Percentiles rank a stretch among this genome's conserved stretches.
These are phyloP conservation scores for Lasiodiplodia gonubiensis DNA, from an alignment of 2,329 filamentous ascomycete species.

Conservation along the genomic window DNA sequence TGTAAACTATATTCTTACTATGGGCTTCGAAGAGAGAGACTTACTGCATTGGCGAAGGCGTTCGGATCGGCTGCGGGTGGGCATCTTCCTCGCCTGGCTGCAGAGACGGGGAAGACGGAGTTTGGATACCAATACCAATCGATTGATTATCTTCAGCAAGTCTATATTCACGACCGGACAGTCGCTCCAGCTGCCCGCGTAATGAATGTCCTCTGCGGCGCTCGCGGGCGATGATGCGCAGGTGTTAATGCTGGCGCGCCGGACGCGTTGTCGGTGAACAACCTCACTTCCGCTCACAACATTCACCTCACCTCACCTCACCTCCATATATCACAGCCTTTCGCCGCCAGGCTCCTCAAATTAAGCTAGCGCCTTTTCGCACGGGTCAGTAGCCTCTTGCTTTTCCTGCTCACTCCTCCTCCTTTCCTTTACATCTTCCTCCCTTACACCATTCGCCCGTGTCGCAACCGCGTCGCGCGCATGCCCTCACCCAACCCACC, in stretches of 20 bases:
- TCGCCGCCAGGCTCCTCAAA: neutral
- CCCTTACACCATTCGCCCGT: neutral
- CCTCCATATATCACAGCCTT: neutral
- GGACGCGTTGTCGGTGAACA: neutral
- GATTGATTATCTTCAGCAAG: conserved; percentile 6
- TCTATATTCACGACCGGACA: neutral
- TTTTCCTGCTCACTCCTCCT: neutral
- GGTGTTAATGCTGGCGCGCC: neutral
- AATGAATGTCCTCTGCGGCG: neutral
- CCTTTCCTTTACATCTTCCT: neutral
- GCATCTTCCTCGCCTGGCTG: neutral
- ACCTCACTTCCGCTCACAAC: neutral
- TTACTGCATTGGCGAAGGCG: conserved; percentile 27
- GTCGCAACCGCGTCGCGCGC: neutral
- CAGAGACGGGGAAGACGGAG: neutral
- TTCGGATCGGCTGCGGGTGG: neutral
- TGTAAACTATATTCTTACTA: conserved; percentile 13
- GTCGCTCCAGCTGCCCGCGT: neutral
- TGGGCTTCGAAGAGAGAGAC: conserved; percentile 5
- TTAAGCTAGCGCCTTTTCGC: neutral
- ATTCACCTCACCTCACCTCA: neutral
- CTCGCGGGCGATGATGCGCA: neutral
- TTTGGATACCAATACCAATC: conserved; percentile 25
- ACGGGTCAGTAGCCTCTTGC: neutral
- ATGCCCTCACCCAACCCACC: neutral